Conservation (phyloP, 768 basidiomycete species). For the Cystobasidium tubakii region DNA sequence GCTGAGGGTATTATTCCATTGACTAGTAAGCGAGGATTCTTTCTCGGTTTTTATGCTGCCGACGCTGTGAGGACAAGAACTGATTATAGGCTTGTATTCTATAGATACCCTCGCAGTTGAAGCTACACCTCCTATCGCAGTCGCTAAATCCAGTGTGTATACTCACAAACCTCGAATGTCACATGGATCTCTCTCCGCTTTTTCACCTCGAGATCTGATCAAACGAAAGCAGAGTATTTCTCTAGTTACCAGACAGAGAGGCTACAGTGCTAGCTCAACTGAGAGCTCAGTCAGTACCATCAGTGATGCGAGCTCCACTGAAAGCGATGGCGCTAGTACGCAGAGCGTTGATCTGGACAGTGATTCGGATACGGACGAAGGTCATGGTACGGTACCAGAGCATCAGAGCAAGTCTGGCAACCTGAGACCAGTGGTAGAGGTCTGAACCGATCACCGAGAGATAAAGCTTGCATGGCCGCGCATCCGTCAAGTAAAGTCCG, state of each 20-base stretch:
- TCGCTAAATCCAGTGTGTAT: not conserved
- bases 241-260: not conserved
- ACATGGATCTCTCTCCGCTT: slow-evolving; percentile 1
- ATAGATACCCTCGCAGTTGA: not conserved
- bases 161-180: slow-evolving; percentile 18
- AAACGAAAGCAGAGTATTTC: slow-evolving; percentile 22
- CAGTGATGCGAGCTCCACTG: not conserved
- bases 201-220: slow-evolving; percentile 16
- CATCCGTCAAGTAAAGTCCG: too few species aligned
- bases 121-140: not conserved
- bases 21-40: slow-evolving; percentile 5
- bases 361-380: not conserved
- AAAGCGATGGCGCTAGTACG: not conserved
- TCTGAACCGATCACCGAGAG: too few species aligned
- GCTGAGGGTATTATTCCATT: slow-evolving; percentile 34
- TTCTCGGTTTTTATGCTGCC: not conserved
- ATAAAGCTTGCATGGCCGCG: too few species aligned
- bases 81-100: not conserved
- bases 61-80: too few species aligned
- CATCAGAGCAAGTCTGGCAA: not conserved
- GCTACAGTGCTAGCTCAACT: slow-evolving; percentile 15
- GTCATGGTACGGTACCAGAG: not conserved
- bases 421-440: not conserved
- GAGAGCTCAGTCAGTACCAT: not conserved
- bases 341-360: not conserved